Percentiles rank a stretch among this genome's conserved stretches.
Evolutionary conservation across 176 grass and related monocot genomes (phyloP).

Genomic region (Aegilops speltoides): DNA sequence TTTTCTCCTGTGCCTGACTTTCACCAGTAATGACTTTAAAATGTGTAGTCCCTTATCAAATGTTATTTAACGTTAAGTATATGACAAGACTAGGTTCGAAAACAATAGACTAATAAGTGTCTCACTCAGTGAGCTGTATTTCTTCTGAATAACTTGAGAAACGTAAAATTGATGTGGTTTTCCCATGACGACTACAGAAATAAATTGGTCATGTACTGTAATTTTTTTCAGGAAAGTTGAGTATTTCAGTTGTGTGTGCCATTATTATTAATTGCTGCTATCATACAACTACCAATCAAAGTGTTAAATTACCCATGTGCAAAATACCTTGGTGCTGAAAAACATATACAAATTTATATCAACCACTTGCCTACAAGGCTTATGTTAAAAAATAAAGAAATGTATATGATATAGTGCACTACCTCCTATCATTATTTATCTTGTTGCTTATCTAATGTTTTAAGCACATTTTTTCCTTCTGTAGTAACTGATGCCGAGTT

Average conservation of each 20-base stretch:
- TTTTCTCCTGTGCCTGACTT: background rate
- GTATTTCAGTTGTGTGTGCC: background rate
- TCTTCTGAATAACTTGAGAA: constrained; percentile 8
- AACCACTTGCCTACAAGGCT: background rate
- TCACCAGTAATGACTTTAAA: background rate
- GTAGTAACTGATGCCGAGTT: constrained; percentile 93
- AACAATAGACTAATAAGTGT: background rate
- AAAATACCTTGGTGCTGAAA: background rate
- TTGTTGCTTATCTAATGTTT: background rate
- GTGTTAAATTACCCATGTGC: background rate
- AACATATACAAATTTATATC: background rate
- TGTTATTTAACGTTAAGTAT: background rate
- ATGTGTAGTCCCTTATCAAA: background rate
- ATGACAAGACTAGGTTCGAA: background rate
- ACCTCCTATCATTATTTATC: background rate
- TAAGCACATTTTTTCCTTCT: constrained; percentile 13
- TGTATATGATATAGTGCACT: background rate
- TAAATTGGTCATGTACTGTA: background rate
- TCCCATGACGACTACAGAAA: background rate
- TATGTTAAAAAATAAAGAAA: background rate
- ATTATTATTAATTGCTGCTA: constrained; percentile 13
- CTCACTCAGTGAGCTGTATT: background rate
- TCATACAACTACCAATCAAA: constrained; percentile 6
- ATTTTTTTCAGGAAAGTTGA: background rate
- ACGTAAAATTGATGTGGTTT: background rate